phyloP scores from a whole-genome alignment of 768 basidiomycete genomes.

The Sarcomyxa edulis region DNA sequence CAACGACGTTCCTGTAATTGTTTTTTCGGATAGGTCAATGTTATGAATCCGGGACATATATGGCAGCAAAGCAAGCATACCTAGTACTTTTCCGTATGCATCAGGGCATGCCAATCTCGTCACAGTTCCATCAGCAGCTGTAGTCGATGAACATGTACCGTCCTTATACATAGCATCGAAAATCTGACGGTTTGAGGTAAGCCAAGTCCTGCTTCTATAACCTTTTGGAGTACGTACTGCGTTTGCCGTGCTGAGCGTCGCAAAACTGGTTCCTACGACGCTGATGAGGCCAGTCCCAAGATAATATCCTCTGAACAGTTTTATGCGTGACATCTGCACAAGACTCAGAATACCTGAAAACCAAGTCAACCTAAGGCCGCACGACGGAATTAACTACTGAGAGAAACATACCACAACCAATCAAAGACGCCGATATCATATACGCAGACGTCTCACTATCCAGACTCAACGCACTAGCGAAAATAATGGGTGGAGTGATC shows the following conservation, averaged over 20 bases:
- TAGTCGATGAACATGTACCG: constrained; percentile 67
- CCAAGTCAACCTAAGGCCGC: neutral
- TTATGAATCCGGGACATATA: neutral
- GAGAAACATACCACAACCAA: constrained; percentile 58
- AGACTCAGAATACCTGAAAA: constrained; percentile 64
- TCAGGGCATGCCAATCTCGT: constrained; percentile 66
- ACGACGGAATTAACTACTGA: neutral
- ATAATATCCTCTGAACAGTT: constrained; percentile 56
- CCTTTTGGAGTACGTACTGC: constrained; percentile 36
- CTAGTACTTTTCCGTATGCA: constrained; percentile 74
- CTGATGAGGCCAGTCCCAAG: constrained; percentile 78
- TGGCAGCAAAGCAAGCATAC: constrained; percentile 25
- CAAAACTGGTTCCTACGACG: constrained; percentile 79
- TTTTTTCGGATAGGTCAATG: neutral
- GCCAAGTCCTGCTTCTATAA: neutral
- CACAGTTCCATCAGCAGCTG: constrained; percentile 51
- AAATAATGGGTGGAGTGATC: constrained; percentile 81
- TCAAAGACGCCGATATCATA: constrained; percentile 77
- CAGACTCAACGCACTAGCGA: constrained; percentile 58
- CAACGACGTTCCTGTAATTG: constrained; percentile 56
- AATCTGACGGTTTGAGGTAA: constrained; percentile 36
- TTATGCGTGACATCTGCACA: constrained; percentile 73
- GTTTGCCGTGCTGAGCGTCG: constrained; percentile 69
- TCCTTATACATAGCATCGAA: constrained; percentile 74
- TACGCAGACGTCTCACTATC: constrained; percentile 59